phyloP scores from a whole-genome alignment of 2,329 filamentous ascomycete genomes.

The Fusarium sp. region DNA sequence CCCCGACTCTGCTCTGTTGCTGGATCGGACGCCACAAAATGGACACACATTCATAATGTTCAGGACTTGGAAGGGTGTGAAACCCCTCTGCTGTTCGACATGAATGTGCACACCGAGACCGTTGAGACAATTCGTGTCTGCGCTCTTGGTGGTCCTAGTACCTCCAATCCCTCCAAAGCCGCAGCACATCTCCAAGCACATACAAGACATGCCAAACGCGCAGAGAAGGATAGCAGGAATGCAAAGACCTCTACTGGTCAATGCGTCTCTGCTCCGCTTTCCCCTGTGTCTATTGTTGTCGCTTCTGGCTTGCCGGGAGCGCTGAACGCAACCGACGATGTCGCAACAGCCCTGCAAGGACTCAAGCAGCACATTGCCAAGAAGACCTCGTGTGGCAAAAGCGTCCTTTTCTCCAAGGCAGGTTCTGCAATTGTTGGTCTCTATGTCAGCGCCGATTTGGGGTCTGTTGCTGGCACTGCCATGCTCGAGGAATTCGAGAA shows the following conservation, averaged over 20 bases:
- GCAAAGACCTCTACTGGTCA: not conserved
- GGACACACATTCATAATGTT: too few relatives aligned
- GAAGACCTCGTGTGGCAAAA: not conserved
- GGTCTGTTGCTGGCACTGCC: not conserved
- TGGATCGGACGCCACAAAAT: too few relatives aligned
- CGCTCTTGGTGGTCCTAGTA: not conserved
- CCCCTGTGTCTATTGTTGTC: not conserved
- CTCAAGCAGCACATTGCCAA: conserved; percentile 3
- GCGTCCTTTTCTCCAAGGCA: not conserved
- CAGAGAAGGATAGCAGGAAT: not conserved
- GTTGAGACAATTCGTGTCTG: too few relatives aligned
- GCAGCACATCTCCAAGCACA: not conserved
- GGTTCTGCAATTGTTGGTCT: not conserved
- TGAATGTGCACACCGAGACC: too few relatives aligned
- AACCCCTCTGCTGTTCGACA: too few relatives aligned
- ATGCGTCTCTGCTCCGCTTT: not conserved
- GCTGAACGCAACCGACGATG: not conserved
- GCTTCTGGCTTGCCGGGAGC: not conserved
- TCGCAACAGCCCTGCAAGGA: not conserved
- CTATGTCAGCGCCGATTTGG: not conserved
- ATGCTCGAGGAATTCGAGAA: not conserved
- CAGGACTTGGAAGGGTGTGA: too few relatives aligned
- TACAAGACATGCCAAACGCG: not conserved
- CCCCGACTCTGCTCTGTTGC: too few relatives aligned
- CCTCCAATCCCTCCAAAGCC: not conserved